A percentile compares a stretch with the other conserved stretches of the same genome.
Evolutionary conservation across 225 moss, liverwort and hornwort genomes (phyloP).

Genomic region (Ulota crispa): DNA sequence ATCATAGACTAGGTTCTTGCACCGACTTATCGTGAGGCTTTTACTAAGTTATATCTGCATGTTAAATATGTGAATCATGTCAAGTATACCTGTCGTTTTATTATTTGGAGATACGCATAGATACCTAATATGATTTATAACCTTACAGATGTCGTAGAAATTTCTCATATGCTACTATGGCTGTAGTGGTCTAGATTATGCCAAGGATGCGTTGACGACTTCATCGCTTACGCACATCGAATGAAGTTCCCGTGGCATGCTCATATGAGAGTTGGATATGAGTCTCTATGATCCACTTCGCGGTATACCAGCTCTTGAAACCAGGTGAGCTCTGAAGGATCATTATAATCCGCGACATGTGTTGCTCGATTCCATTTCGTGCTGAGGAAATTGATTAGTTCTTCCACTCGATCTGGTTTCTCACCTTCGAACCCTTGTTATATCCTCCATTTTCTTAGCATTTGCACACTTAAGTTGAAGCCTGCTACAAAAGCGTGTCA

Average conservation of each 20-base stretch:
- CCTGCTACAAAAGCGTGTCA: background rate
- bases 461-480: background rate
- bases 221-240: background rate
- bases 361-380: background rate
- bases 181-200: background rate
- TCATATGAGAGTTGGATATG: background rate
- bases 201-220: slow-evolving; percentile 10
- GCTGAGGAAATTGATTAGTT: background rate
- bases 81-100: background rate
- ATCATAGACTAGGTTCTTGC: background rate
- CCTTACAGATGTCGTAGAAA: background rate
- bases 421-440: background rate
- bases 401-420: background rate
- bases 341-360: background rate
- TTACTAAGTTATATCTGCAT: background rate
- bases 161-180: slow-evolving; percentile 13
- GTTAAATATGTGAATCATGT: background rate
- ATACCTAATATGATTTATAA: background rate
- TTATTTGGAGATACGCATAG: background rate
- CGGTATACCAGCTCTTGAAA: background rate
- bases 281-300: background rate
- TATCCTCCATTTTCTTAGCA: background rate
- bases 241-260: slow-evolving; percentile 18
- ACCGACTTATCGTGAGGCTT: background rate
- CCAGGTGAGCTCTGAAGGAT: slow-evolving; percentile 8